Conservation (phyloP, 441 rosid species). For the Pelargonium fulgidum region DNA sequence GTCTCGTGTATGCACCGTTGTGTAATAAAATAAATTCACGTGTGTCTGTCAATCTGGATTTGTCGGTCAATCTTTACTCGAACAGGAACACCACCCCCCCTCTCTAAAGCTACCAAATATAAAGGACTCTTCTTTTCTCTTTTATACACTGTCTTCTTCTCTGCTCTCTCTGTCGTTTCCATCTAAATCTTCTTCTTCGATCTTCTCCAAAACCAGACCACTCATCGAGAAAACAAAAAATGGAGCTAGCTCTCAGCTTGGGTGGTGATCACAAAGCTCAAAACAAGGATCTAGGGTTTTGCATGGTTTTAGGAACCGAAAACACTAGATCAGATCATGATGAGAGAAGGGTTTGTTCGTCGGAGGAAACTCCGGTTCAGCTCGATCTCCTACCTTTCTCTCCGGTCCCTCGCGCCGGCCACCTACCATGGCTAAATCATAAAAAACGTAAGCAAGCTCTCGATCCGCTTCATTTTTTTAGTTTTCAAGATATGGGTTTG, state of each 20-base stretch:
- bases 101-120: slow-evolving; percentile 7
- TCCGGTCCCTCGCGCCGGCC: slow-evolving; percentile 36
- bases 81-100: background rate
- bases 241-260: slow-evolving; percentile 69
- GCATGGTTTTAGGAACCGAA: slow-evolving; percentile 42
- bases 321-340: too few species aligned
- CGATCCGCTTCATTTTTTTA: background rate
- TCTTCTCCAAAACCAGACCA: background rate
- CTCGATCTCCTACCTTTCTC: slow-evolving; percentile 58
- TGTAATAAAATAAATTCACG: slow-evolving; percentile 50
- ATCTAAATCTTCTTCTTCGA: background rate
- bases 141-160: background rate
- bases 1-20: slow-evolving; percentile 31
- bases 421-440: slow-evolving; percentile 46
- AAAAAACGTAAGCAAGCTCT: background rate
- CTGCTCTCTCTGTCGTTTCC: background rate
- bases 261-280: slow-evolving; percentile 28
- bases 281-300: slow-evolving; percentile 41
- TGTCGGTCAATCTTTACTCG: slow-evolving; percentile 55
- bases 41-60: slow-evolving; percentile 45
- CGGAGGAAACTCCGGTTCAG: too few species aligned
- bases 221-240: background rate
- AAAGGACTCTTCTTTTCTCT: slow-evolving; percentile 10
- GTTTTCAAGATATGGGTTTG: slow-evolving; percentile 4
- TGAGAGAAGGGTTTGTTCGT: too few species aligned